Evolutionary conservation across 2,329 filamentous ascomycete species (phyloP).

Genomic region (Ophiocordyceps camponoti-saundersi): DNA sequence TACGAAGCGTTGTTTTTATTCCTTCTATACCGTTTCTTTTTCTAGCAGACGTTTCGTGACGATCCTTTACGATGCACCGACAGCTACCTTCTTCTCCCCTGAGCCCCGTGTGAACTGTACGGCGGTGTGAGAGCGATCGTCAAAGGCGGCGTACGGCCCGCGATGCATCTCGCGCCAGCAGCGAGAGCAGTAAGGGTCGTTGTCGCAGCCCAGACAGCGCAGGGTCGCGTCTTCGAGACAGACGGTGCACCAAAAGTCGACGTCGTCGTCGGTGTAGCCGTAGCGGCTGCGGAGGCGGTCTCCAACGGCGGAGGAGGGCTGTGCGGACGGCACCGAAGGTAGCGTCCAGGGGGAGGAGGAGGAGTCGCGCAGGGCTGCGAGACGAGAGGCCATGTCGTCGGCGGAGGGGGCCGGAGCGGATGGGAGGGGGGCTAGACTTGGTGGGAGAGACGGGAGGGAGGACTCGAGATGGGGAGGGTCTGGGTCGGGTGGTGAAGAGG

Average conservation of each 20-base stretch:
- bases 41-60: background rate
- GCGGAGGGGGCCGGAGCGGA: constrained; percentile 11
- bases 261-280: constrained; percentile 50
- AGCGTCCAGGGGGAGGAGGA: constrained; percentile 14
- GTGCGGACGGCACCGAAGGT: constrained; percentile 27
- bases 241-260: constrained; percentile 65
- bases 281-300: constrained; percentile 19
- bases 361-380: constrained; percentile 31
- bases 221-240: constrained; percentile 66
- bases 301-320: constrained; percentile 19
- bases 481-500: background rate
- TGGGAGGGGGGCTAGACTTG: constrained; percentile 20
- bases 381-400: constrained; percentile 30
- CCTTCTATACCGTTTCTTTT: background rate
- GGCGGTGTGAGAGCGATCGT: constrained; percentile 53
- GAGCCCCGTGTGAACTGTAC: constrained; percentile 33
- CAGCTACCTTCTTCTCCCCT: constrained; percentile 15
- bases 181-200: constrained; percentile 55
- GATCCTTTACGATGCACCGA: constrained; percentile 14
- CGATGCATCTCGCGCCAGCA: constrained; percentile 75
- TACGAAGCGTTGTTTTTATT: background rate
- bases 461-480: constrained; percentile 11
- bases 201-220: constrained; percentile 53
- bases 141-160: constrained; percentile 49
- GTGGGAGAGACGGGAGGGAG: constrained; percentile 28